These are phyloP conservation scores for Bipolaris sorokiniana DNA, from an alignment of 2,329 filamentous ascomycete species.

Conservation along the genomic window DNA sequence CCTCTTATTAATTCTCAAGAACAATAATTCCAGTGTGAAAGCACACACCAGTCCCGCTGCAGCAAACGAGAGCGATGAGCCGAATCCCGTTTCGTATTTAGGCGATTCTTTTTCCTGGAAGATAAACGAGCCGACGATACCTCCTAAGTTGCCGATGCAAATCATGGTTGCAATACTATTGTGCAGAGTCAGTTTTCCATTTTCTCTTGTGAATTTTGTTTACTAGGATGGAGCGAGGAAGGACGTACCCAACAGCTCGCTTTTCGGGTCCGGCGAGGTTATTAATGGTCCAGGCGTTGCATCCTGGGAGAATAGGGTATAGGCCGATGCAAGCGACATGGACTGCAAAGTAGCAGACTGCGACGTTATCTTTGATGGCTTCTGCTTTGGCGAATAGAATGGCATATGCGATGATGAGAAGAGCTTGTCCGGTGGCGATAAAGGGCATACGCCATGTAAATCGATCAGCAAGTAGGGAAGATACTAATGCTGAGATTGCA, in stretches of 20 bases:
- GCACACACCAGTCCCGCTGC: slow-evolving; percentile 23
- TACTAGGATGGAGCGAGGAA: slow-evolving; percentile 38
- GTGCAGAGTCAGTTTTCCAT: slow-evolving; percentile 21
- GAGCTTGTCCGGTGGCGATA: slow-evolving; percentile 19
- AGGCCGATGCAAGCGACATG: slow-evolving; percentile 41
- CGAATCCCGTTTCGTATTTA: slow-evolving; percentile 44
- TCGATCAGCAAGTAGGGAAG: slow-evolving; percentile 25
- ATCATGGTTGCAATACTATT: slow-evolving; percentile 37
- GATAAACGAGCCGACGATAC: slow-evolving; percentile 41
- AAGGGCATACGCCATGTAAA: slow-evolving; percentile 33
- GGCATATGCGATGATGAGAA: slow-evolving; percentile 50
- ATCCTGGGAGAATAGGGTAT: slow-evolving; percentile 49
- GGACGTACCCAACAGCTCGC: slow-evolving; percentile 53
- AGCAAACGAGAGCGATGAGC: slow-evolving; percentile 36
- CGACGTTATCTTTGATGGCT: slow-evolving; percentile 50
- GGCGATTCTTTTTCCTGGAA: slow-evolving; percentile 42
- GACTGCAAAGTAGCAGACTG: slow-evolving; percentile 53
- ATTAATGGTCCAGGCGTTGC: slow-evolving; percentile 61
- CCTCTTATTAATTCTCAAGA: slow-evolving; percentile 44
- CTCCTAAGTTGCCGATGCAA: slow-evolving; percentile 32
- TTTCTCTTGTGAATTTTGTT: background rate
- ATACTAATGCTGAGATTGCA: slow-evolving; percentile 27
- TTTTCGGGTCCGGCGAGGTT: slow-evolving; percentile 62
- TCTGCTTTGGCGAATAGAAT: slow-evolving; percentile 54
- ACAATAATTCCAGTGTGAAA: slow-evolving; percentile 16